These are phyloP conservation scores for Bruguiera gymnorhiza DNA, from an alignment of 345 rosid genomes.

Conservation along the genomic window DNA sequence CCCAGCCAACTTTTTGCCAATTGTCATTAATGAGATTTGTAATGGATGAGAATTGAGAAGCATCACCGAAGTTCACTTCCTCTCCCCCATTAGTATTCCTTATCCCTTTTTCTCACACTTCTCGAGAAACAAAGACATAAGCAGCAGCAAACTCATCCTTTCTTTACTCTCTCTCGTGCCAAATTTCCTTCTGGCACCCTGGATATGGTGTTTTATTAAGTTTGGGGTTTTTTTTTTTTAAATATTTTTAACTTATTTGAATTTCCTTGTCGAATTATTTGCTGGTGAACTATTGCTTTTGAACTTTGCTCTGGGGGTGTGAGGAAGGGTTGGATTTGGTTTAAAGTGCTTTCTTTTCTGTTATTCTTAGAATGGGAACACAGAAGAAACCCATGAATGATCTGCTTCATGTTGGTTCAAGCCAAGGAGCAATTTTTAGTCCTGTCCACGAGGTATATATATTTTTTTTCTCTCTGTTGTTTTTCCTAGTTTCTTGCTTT, in stretches of 20 bases:
- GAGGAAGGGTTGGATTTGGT: not conserved
- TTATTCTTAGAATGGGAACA: constrained; percentile 21
- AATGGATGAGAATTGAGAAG: not conserved
- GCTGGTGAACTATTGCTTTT: not conserved
- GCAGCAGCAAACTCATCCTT: not conserved
- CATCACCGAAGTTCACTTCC: not conserved
- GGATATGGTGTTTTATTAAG: too few species aligned
- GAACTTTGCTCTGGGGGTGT: not conserved
- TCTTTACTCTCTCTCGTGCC: not conserved
- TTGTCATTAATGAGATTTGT: constrained; percentile 1
- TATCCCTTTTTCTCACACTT: constrained; percentile 2
- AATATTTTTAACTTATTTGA: too few species aligned
- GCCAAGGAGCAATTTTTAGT: constrained; percentile 14
- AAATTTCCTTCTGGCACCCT: not conserved
- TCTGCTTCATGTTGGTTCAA: constrained; percentile 17
- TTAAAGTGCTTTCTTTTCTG: not conserved
- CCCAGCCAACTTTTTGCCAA: not conserved
- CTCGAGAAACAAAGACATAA: not conserved
- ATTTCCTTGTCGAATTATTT: too few species aligned
- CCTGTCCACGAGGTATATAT: constrained; percentile 26
- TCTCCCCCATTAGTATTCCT: not conserved
- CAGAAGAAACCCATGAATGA: constrained; percentile 25
- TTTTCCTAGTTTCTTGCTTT: not conserved
- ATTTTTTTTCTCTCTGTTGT: not conserved
- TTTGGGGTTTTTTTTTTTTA: too few species aligned